Base-by-base conservation (phyloP, 192 early-diverging fungal genomes). In the Mortierella claussenii region DNA sequence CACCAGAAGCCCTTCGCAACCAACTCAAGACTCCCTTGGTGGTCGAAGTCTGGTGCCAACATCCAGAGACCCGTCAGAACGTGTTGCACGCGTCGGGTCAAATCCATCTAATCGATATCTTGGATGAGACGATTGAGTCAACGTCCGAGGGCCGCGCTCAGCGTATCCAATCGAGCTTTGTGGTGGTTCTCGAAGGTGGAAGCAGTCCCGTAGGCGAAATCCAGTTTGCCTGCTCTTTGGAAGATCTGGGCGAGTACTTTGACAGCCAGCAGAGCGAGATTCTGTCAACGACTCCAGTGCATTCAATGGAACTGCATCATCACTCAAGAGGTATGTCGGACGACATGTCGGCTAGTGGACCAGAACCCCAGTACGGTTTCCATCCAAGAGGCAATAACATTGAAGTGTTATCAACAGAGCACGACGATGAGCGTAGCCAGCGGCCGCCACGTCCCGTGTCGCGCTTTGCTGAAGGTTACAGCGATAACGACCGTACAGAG, bases 201-300 rank as follows among this genome's bases (percentile, higher is more conserved):
- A 56, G n/a, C 21, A 62, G 36, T 11, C 58, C 73, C 9, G 73
- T 67, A 9, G 73, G 73, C 26, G 73, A 76, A 32, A 65, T 76
- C 18, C 64, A 62, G 45, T 76, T 76, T 59, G 58, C 58, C 9
- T 76, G 73, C 31, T 76, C 73, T 17, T 58, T 76, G 23, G 73
- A 76, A 46, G 73, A 76, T 40, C 44, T 76, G 31, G 73, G 73
- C 53, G 73, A 76, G 52, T 76, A 76, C 73, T 76, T 76, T 62
- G 73, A 76, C 40, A 76, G 73, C 37, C 73, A 76, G 26, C 73
- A 76, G 37, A 76, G 73, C 53, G 73, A 76, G 40, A 76, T 76
- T 23, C 28, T 76, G 23, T 76, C 73, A 13, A 76, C 73, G 15
- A 76, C 73, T 0, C 73, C 73, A 18, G 64, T 76, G 1, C 73